A percentile compares a stretch with the other conserved stretches of the same genome.
These are phyloP conservation scores for Coemansia erecta DNA, from an alignment of 192 early-diverging fungal species.

Conservation along the genomic window DNA sequence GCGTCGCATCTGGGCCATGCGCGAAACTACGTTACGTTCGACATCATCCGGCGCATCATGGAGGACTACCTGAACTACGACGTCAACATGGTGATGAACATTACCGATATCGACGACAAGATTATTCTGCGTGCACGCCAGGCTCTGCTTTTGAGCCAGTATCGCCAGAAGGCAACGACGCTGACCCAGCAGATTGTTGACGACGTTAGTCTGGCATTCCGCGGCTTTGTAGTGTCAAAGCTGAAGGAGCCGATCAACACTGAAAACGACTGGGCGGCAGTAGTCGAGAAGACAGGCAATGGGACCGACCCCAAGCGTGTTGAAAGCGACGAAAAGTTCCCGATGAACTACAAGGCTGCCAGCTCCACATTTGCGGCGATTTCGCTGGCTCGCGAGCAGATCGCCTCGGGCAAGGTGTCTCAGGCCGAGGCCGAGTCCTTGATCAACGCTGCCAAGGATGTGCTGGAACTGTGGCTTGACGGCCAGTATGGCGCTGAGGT, in stretches of 20 bases:
- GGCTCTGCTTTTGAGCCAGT: conserved; percentile 69
- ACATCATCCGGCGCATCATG: conserved; percentile 90
- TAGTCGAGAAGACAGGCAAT: conserved; percentile 54
- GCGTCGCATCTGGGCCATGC: conserved; percentile 96
- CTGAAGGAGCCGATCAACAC: conserved; percentile 50
- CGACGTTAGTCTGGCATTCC: conserved; percentile 62
- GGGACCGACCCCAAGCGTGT: conserved; percentile 40
- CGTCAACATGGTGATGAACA: conserved; percentile 92
- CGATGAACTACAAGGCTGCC: conserved; percentile 69
- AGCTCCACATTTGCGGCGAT: conserved; percentile 31
- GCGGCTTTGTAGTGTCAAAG: conserved; percentile 59
- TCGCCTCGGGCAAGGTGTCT: conserved; percentile 24
- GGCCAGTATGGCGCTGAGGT: conserved; percentile 57
- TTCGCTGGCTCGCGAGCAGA: conserved; percentile 9
- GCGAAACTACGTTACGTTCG: conserved; percentile 87
- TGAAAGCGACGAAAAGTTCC: conserved; percentile 65
- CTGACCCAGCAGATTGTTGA: conserved; percentile 56
- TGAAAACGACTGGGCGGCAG: conserved; percentile 59
- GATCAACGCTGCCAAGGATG: conserved; percentile 26
- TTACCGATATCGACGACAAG: conserved; percentile 99
- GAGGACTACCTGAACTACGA: conserved; percentile 96
- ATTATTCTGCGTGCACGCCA: conserved; percentile 91
- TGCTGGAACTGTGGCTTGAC: conserved; percentile 48
- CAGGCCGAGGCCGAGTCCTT: conserved; percentile 48
- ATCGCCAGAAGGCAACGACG: conserved; percentile 36